Percentiles rank a stretch among this genome's conserved stretches.
Evolutionary conservation across 805 yeast species (phyloP).

Genomic region (Cyberlindnera samutprakarnensis): DNA sequence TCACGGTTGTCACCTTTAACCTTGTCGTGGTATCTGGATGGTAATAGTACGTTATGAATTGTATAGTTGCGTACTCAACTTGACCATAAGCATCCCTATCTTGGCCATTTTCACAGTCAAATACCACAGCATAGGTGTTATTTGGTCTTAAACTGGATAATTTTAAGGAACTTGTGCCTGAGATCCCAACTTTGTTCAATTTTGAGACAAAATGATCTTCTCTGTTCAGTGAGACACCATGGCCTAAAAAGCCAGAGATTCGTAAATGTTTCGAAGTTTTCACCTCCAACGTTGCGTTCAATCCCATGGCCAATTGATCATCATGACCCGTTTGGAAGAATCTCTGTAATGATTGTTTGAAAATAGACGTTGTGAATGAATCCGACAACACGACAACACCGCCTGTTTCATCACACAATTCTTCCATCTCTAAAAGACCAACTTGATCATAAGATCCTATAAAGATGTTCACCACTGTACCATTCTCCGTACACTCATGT

Average conservation of each 20-base stretch:
- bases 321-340: slow-evolving; percentile 34
- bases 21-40: slow-evolving; percentile 52
- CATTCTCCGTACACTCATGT: slow-evolving; percentile 36
- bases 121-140: slow-evolving; percentile 50
- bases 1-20: slow-evolving; percentile 53
- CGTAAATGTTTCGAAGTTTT: slow-evolving; percentile 43
- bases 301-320: slow-evolving; percentile 41
- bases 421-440: slow-evolving; percentile 61
- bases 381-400: slow-evolving; percentile 58
- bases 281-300: slow-evolving; percentile 54
- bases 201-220: slow-evolving; percentile 18
- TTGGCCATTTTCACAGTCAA: slow-evolving; percentile 34
- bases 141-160: slow-evolving; percentile 47
- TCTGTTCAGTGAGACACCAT: slow-evolving; percentile 41
- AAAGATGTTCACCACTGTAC: slow-evolving; percentile 49
- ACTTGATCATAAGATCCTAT: slow-evolving; percentile 65
- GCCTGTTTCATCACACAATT: slow-evolving; percentile 49
- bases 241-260: slow-evolving; percentile 56
- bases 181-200: slow-evolving; percentile 32
- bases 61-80: slow-evolving; percentile 29
- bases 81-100: slow-evolving; percentile 7
- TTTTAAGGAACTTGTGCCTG: slow-evolving; percentile 54
- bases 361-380: slow-evolving; percentile 59
- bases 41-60: slow-evolving; percentile 54
- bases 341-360: slow-evolving; percentile 55